Evolutionary conservation across 495 filamentous ascomycete genomes (phyloP), one percentile per base, ranked within the genome.

Genomic region (Trichoderma asperelloides): DNA sequence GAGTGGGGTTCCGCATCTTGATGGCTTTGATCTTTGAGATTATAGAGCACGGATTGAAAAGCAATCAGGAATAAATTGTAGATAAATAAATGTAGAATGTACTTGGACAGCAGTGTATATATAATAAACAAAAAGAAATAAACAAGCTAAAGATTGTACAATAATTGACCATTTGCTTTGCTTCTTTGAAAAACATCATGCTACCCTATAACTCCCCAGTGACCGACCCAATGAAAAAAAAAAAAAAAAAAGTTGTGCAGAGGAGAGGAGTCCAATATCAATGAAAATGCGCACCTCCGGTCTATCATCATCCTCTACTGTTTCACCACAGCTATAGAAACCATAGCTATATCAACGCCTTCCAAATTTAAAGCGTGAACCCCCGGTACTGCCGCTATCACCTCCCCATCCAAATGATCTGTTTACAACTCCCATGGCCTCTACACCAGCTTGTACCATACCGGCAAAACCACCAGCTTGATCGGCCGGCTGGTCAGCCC

Each of bases 331-430:
- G 51, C 25, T 60, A 7, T 12, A 60, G 21, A 60, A 28, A 5
- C 25, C 30, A 6, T 33, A 27, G 23, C 21, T 60, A 21, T 0
- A n/a, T 60, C 51, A 60, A 15, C 51, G 51, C 27, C 51, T 60
- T 12, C 51, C 51, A 30, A 60, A 27, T 11, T 30, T 60, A 11
- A 60, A 60, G 25, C 51, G 21, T n/a, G 21, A 23, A 23, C 21
- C 21, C 23, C 8, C 7, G 23, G 21, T 23, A 18, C 21, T 30
- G 25, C 25, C 51, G 37, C 51, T 45, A 41, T 67, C 66, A n/a
- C 55, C 66, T 33, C 80, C 79, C 79, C 80, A 82, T 16, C 80
- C 80, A 23, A 81, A 68, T n/a, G 78, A 77, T 8, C 79, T 72
- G 64, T 81, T 80, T 16, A 80, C 75, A 28, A 78, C 76, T 12